Conservation (phyloP, 2,329 filamentous ascomycete genomes). For the Ophiostoma ulmi region DNA sequence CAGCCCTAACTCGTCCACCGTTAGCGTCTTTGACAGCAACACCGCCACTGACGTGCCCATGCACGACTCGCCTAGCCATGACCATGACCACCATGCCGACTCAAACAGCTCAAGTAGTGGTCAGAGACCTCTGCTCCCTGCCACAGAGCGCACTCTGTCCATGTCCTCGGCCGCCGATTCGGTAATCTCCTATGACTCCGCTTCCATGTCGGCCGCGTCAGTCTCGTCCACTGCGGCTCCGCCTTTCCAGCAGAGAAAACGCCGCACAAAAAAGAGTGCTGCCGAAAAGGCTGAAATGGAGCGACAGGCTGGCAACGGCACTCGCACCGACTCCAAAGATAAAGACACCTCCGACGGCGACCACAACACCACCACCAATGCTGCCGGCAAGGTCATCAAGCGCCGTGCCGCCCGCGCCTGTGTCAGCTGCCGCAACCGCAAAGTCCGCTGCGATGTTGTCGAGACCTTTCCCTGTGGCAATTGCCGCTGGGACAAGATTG, state of each 20-base stretch:
- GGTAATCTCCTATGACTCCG: conserved; percentile 8
- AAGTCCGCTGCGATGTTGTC: conserved; percentile 90
- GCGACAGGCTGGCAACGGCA: neutral
- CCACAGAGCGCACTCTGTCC: conserved; percentile 14
- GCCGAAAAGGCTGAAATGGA: conserved; percentile 21
- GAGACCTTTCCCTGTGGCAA: conserved; percentile 85
- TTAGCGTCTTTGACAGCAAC: conserved; percentile 27
- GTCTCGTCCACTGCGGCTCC: conserved; percentile 7
- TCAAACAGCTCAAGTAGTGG: neutral
- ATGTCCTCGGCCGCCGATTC: conserved; percentile 15
- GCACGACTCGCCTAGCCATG: conserved; percentile 19
- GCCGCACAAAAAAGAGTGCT: conserved; percentile 25
- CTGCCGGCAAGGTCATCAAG: conserved; percentile 55
- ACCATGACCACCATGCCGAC: neutral
- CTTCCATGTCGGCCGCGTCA: conserved; percentile 17
- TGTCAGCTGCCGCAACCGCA: conserved; percentile 79
- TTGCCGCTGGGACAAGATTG: conserved; percentile 73
- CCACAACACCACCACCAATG: conserved; percentile 33
- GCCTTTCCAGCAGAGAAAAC: conserved; percentile 23
- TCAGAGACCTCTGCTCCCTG: conserved; percentile 18
- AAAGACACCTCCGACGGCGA: conserved; percentile 23
- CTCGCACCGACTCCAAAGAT: conserved; percentile 7
- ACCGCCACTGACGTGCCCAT: conserved; percentile 21
- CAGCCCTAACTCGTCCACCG: conserved; percentile 26
- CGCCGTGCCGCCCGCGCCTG: conserved; percentile 87